A percentile compares a stretch with the other conserved stretches of the same genome.
Conservation (phyloP, 2,329 filamentous ascomycete genomes). For the Fusarium buharicum region DNA sequence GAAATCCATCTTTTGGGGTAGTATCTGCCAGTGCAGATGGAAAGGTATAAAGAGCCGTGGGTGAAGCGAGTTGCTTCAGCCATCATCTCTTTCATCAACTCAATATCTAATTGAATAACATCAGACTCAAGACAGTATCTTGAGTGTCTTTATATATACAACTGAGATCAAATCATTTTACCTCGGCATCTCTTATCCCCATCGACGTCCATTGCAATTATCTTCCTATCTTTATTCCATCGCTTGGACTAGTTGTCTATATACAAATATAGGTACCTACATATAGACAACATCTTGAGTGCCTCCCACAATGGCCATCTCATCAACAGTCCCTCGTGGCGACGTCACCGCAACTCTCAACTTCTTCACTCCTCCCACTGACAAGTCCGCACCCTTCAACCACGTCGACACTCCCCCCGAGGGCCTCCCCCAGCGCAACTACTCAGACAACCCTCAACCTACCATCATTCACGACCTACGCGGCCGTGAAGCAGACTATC, state of each 20-base stretch:
- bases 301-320: conserved; percentile 52
- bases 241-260: background rate
- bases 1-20: conserved; percentile 39
- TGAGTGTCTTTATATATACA: background rate
- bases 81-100: conserved; percentile 4
- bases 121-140: background rate
- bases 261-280: background rate
- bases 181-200: conserved; percentile 4
- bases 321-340: conserved; percentile 63
- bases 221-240: background rate
- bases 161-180: conserved; percentile 1
- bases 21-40: conserved; percentile 3
- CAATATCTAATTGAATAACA: background rate
- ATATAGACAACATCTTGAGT: conserved; percentile 4
- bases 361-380: conserved; percentile 71
- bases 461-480: conserved; percentile 78
- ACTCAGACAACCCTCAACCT: conserved; percentile 58
- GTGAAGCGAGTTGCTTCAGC: conserved; percentile 12
- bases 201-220: background rate
- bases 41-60: conserved; percentile 34
- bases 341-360: conserved; percentile 70
- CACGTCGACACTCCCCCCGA: conserved; percentile 72
- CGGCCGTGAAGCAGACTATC: conserved; percentile 72
- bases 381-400: conserved; percentile 71
- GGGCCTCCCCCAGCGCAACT: conserved; percentile 74